A percentile compares a stretch with the other conserved stretches of the same genome.
Evolutionary conservation across 2,329 filamentous ascomycete species (phyloP).

Genomic region (Curvularia sp.): DNA sequence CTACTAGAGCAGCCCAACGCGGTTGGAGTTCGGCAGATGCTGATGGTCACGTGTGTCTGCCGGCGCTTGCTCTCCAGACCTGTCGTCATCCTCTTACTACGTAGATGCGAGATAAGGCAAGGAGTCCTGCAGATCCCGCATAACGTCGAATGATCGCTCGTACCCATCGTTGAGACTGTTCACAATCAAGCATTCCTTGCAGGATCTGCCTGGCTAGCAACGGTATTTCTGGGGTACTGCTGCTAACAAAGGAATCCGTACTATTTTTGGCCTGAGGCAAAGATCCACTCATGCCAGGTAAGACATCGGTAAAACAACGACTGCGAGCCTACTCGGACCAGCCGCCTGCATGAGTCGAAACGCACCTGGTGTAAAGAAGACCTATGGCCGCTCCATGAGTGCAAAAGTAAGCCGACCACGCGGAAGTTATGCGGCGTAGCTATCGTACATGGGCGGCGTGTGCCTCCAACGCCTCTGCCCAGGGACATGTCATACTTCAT

Average conservation of each 20-base stretch:
- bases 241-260: slow-evolving; percentile 27
- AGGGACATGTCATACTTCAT: slow-evolving; percentile 10
- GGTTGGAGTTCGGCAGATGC: slow-evolving; percentile 8
- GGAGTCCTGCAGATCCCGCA: slow-evolving; percentile 41
- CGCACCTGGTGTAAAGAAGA: slow-evolving; percentile 22
- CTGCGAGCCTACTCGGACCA: slow-evolving; percentile 20
- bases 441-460: slow-evolving; percentile 6
- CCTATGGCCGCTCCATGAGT: slow-evolving; percentile 19
- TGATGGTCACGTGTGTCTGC: neutral
- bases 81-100: slow-evolving; percentile 32
- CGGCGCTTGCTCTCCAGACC: neutral
- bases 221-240: slow-evolving; percentile 40
- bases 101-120: slow-evolving; percentile 31
- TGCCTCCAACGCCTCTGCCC: slow-evolving; percentile 11
- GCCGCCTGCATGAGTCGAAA: slow-evolving; percentile 30
- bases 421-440: slow-evolving; percentile 24
- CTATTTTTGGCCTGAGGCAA: slow-evolving; percentile 43
- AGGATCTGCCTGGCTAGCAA: slow-evolving; percentile 30
- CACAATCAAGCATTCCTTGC: slow-evolving; percentile 23
- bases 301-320: slow-evolving; percentile 20
- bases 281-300: slow-evolving; percentile 24
- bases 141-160: slow-evolving; percentile 37
- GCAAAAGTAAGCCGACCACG: slow-evolving; percentile 14
- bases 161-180: slow-evolving; percentile 24
- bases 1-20: slow-evolving; percentile 3